Evolutionary conservation across 345 rosid species (phyloP), one percentile per base, ranked within the genome.

Genomic region (Physaria fendleri): DNA sequence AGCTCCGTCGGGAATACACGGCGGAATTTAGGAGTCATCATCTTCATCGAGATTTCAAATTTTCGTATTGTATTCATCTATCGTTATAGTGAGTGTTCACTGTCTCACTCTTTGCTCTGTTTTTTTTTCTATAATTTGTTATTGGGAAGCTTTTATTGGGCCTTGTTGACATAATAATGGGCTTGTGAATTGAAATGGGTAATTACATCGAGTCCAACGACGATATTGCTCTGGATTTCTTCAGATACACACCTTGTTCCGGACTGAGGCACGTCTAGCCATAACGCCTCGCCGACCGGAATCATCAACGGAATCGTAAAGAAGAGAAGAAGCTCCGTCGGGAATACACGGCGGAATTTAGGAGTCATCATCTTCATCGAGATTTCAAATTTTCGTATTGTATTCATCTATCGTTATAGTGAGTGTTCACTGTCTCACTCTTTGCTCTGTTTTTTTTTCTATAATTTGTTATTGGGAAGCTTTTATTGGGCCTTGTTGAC

Each of bases 201-300:
- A n/a, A n/a, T n/a, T n/a, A n/a, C n/a, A n/a, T n/a, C n/a, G n/a
- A n/a, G n/a, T n/a, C n/a, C n/a, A n/a, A n/a, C n/a, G n/a, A n/a
- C 85, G 52, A 83, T 82, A 83, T 79, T 82, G 81, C 49, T 75
- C 42, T 83, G 91, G 61, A 91, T 91, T 76, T 87, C 94, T 87
- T 91, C 98, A 12, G 96, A 91, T n/a, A 91, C 75, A 52, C 98
- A 91, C 82, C 87, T 91, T 62, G 90, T 79, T 44, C 96, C 98
- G 6, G 92, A 52, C 62, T 75, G 67, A 9, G 98, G 96, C 61
- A 91, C 72, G 56, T 82, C 69, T 25, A 87, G 51, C 98, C 95
- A 91, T 4, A 91, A 33, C n/a, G 86, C 89, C 70, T 84, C 89
- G 8, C 74, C 44, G 7, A 33, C 20, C 20, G 8, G 60, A 33